Conservation (phyloP, 2,329 filamentous ascomycete species). For the Hypoxylon sp. region DNA sequence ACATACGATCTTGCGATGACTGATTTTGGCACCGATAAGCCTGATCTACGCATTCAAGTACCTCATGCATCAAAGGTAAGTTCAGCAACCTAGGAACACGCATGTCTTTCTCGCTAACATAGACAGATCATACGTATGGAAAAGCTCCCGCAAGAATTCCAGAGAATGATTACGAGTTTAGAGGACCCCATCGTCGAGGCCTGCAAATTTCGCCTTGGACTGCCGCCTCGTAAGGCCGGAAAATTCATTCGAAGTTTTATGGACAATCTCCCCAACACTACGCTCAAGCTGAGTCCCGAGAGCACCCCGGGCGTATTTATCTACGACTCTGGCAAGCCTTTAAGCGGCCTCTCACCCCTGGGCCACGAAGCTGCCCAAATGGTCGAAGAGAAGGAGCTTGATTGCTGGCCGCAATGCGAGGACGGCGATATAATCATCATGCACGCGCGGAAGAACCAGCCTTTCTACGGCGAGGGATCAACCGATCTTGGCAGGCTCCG, state of each 20-base stretch:
- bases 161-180: conserved; percentile 80
- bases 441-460: conserved; percentile 78
- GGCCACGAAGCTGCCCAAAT: conserved; percentile 47
- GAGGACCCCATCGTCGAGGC: conserved; percentile 79
- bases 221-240: conserved; percentile 59
- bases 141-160: conserved; percentile 73
- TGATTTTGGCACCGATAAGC: conserved; percentile 89
- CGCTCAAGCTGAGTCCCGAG: conserved; percentile 74
- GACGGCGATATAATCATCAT: conserved; percentile 85
- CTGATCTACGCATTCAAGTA: conserved; percentile 78
- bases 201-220: conserved; percentile 73
- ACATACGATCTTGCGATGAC: conserved; percentile 84
- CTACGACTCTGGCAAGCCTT: conserved; percentile 78
- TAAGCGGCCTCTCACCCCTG: conserved; percentile 76
- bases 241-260: conserved; percentile 73
- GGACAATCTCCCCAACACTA: conserved; percentile 69
- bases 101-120: conserved; percentile 43
- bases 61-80: conserved; percentile 66
- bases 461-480: conserved; percentile 79
- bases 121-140: conserved; percentile 75
- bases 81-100: not conserved
- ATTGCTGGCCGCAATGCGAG: conserved; percentile 58
- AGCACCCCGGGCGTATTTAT: conserved; percentile 86
- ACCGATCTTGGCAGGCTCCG: conserved; percentile 79
- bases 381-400: conserved; percentile 43